Percentiles rank a stretch among this genome's conserved stretches.
Conservation (phyloP, 176 grass and related monocot genomes). For the Hsuehochloa calcarea region DNA sequence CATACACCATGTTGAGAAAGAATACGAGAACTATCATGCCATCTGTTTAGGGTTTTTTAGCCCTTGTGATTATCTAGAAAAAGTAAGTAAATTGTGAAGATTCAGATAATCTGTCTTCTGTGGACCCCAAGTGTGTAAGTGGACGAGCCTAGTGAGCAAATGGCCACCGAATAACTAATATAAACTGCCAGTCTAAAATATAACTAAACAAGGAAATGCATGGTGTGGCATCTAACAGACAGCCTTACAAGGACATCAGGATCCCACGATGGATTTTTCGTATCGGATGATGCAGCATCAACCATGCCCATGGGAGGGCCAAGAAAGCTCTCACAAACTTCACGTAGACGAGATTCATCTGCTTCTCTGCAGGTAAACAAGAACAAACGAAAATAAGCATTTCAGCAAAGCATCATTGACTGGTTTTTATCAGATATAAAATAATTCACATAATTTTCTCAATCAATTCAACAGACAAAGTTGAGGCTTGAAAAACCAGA, state of each 20-base stretch:
- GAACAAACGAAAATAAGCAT: not conserved
- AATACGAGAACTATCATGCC: not conserved
- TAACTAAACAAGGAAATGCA: not conserved
- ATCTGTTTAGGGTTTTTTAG: not conserved
- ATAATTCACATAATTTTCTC: not conserved
- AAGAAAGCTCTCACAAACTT: conserved; percentile 91
- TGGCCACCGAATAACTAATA: not conserved
- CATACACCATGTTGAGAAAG: not conserved
- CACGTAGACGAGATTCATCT: conserved; percentile 78
- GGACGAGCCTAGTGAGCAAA: not conserved
- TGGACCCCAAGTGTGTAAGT: not conserved
- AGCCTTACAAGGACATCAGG: conserved; percentile 82
- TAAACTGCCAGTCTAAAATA: not conserved
- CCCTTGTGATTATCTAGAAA: not conserved
- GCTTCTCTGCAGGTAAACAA: conserved; percentile 66
- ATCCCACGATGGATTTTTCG: conserved; percentile 64
- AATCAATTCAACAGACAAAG: conserved; percentile 7
- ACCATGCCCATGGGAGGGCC: conserved; percentile 66
- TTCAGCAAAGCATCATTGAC: not conserved
- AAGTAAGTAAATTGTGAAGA: not conserved
- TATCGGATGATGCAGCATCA: conserved; percentile 34
- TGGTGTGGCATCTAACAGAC: not conserved
- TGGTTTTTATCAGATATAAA: not conserved
- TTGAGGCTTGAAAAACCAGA: not conserved
- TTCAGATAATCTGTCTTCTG: not conserved